phyloP scores from a whole-genome alignment of 2,329 filamentous ascomycete genomes.

The Alternaria sp. region DNA sequence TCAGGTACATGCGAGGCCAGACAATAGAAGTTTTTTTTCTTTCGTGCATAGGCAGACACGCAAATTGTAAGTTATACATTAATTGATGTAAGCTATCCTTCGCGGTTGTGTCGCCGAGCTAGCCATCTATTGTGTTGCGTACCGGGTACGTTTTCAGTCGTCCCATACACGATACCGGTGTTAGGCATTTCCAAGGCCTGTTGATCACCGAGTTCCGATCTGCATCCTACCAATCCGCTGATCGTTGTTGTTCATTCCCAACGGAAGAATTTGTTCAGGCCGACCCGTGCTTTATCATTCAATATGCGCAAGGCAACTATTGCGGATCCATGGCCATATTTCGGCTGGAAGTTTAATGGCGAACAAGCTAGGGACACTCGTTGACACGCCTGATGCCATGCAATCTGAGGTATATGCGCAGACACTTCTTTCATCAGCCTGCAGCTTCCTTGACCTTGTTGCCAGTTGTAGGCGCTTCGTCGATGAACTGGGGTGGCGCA shows the following conservation, averaged over 20 bases:
- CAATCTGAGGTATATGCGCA: neutral
- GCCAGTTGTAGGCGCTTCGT: slow-evolving; percentile 76
- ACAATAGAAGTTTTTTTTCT: too few species aligned
- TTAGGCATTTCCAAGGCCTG: neutral
- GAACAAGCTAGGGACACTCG: neutral
- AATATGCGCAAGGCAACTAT: neutral
- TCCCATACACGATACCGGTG: neutral
- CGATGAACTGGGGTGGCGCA: slow-evolving; percentile 83
- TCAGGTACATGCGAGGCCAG: too few species aligned
- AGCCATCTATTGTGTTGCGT: neutral
- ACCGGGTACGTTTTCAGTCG: neutral
- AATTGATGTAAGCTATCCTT: neutral
- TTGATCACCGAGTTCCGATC: neutral
- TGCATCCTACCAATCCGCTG: neutral
- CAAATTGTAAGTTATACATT: neutral
- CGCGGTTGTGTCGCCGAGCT: neutral
- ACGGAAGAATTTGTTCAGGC: too few species aligned
- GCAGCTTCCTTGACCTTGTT: slow-evolving; percentile 84
- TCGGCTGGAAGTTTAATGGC: neutral
- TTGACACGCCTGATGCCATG: neutral
- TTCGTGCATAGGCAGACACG: neutral
- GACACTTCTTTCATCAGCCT: slow-evolving; percentile 47
- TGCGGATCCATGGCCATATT: neutral
- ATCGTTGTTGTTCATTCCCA: neutral
- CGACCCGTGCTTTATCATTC: neutral